Base-by-base conservation (phyloP, 225 moss, liverwort and hornwort genomes). In the Physcomitrium patens region DNA sequence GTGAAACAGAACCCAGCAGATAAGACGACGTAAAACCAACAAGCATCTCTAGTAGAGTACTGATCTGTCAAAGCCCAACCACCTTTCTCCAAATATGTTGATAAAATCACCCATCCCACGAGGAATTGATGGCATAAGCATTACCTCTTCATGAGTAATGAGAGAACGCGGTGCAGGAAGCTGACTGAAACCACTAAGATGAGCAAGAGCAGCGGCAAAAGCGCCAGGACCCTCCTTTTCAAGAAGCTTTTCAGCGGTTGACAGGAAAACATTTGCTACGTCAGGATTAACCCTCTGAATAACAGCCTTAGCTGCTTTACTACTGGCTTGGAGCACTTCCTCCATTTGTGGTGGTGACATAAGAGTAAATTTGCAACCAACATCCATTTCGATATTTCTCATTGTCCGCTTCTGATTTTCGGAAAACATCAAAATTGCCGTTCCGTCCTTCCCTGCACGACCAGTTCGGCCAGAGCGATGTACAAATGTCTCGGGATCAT, bases 401-500 rank as follows among this genome's bases (percentile, higher is more conserved):
- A 93, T 89, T n/a, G 93, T 93, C 72, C 91, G 79, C 10, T 65
- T 68, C 75, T 93, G 93, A 43, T 60, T 78, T 2, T 80, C 79
- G 3, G 91, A 78, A 65, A 69, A 89, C 84, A 93, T 86, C 58
- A 93, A 77, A 74, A 93, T 86, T 1, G 93, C 86, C 31, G 89
- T 91, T 19, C 93, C 93, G 17, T 75, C 83, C 72, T 91, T 91
- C n/a, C 93, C 93, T 53, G 93, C 93, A 17, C 93, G 82, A 23
- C 91, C 93, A 22, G 93, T 91, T 18, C 93, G 77, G 5, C 93
- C 93, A 53, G 91, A 89, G 31, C 93, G 82, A 76, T 94, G 93
- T 16, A 94, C 93, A 76, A 91, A 94, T 3, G 91, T 91, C 76
- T 94, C 91, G 20, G 93, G 87, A 51, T 94, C 91, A 62, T 89